Evolutionary conservation across 331 rosid species (phyloP).

Genomic region (Acacia concinna): DNA sequence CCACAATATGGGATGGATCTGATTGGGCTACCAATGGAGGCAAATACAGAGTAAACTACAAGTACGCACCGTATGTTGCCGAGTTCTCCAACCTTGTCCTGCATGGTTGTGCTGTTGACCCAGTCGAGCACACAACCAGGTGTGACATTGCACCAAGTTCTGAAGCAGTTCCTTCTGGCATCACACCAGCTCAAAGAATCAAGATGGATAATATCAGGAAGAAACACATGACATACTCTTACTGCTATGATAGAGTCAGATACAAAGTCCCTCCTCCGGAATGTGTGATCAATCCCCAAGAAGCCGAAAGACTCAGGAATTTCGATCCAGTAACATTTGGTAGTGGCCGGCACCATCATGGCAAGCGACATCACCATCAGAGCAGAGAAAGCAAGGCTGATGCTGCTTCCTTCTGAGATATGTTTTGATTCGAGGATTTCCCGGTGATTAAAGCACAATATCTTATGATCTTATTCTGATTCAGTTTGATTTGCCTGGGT

Average conservation of each 20-base stretch:
- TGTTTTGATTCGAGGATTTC: neutral
- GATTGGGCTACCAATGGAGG: slow-evolving; percentile 99
- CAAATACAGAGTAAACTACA: slow-evolving; percentile 83
- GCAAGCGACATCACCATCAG: slow-evolving; percentile 54
- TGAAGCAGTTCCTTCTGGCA: slow-evolving; percentile 46
- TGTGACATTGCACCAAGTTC: slow-evolving; percentile 55
- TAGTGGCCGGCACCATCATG: slow-evolving; percentile 60
- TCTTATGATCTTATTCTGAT: slow-evolving; percentile 21
- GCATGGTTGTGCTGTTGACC: slow-evolving; percentile 89
- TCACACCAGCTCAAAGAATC: slow-evolving; percentile 47
- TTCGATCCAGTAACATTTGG: slow-evolving; percentile 83
- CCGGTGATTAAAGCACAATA: neutral
- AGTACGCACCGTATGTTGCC: slow-evolving; percentile 81
- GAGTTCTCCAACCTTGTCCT: slow-evolving; percentile 74
- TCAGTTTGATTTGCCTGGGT: slow-evolving; percentile 43
- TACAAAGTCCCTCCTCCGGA: slow-evolving; percentile 68
- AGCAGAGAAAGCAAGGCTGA: slow-evolving; percentile 41
- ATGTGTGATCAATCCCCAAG: slow-evolving; percentile 65
- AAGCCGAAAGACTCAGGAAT: slow-evolving; percentile 65
- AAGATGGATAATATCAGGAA: slow-evolving; percentile 68
- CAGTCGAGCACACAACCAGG: slow-evolving; percentile 54
- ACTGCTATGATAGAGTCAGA: slow-evolving; percentile 74
- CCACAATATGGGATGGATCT: slow-evolving; percentile 98
- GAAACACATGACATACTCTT: slow-evolving; percentile 93
- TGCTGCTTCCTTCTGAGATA: slow-evolving; percentile 47